phyloP scores from a whole-genome alignment of 768 basidiomycete genomes.

The Saitozyma sp. region DNA sequence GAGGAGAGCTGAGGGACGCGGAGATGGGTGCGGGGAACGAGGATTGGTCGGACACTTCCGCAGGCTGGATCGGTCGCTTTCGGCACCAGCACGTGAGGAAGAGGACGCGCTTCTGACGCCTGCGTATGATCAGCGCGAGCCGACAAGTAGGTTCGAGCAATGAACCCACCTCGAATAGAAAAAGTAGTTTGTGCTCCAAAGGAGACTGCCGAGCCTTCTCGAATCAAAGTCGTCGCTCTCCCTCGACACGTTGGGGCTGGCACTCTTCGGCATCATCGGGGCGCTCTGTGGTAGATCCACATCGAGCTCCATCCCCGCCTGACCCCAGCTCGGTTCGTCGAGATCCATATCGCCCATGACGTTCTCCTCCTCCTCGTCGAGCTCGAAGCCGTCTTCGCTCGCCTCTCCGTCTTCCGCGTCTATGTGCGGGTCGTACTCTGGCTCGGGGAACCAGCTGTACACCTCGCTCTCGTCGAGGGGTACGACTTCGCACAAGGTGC shows the following conservation, averaged over 20 bases:
- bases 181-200: constrained; percentile 98
- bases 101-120: constrained; percentile 71
- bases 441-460: constrained; percentile 88
- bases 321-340: constrained; percentile 33
- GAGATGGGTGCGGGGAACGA: constrained; percentile 38
- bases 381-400: constrained; percentile 63
- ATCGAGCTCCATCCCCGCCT: constrained; percentile 43
- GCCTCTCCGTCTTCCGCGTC: constrained; percentile 50
- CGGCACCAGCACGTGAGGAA: constrained; percentile 92
- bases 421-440: constrained; percentile 87
- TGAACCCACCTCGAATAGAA: constrained; percentile 81
- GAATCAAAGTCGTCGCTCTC: not conserved
- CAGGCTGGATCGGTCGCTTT: constrained; percentile 51
- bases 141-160: constrained; percentile 1
- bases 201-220: constrained; percentile 63
- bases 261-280: constrained; percentile 2
- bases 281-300: constrained; percentile 15
- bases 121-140: constrained; percentile 7
- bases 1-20: constrained; percentile 11
- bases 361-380: constrained; percentile 23
- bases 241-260: not conserved
- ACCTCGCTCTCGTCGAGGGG: constrained; percentile 90
- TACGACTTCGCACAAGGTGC: constrained; percentile 84
- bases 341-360: constrained; percentile 29
- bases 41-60: constrained; percentile 5